Base-by-base conservation (phyloP, 2,329 filamentous ascomycete species). In the Cryoendolithus antarcticus region DNA sequence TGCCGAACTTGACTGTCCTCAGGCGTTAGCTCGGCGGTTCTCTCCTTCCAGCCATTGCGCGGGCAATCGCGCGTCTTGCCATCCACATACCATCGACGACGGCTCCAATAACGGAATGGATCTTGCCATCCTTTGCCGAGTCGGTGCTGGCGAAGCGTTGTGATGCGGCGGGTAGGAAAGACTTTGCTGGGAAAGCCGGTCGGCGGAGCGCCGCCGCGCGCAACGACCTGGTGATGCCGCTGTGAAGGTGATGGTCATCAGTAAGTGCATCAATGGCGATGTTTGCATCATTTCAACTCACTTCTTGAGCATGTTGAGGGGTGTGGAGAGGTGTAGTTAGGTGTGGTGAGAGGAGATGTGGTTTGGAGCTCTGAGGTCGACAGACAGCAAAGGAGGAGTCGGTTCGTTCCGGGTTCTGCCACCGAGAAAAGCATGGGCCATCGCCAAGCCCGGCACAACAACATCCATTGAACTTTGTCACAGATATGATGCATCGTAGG, bases 81-180 rank as follows among this genome's bases (percentile, higher is more conserved):
- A 31, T 29, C 35, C 41, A 75, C 83, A 72, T 74, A 93, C 86
- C 86, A 72, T 96, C 91, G 60, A 96, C 91, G 65, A 96, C 88
- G 73, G 91, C 89, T 83, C 91, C 88, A 72, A 95, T 95, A 68
- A 95, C 88, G 72, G 86, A 71, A 64, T 76, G 70, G 62, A 78
- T 72, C 67, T 74, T 80, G 62, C 80, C 80, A 63, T 71, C 63
- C 53, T 66, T 64, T 41, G 60, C 56, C 42, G 70, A 59, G 51
- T 75, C 71, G 51, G 74, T 72, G 60, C 68, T 74, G 56, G 77
- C 77, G 61, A 74, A 76, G 55, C 77, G 69, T 55, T 76, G 68
- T 54, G 67, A 62, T 48, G 80, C 61, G 50, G 72, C 71, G 50
- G 75, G 74, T 44, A 71, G 62, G 61, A 27, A 27, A 27, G 24